Evolutionary conservation across 73 alveolate genomes (phyloP).

Genomic region (Stentor roeselii): DNA sequence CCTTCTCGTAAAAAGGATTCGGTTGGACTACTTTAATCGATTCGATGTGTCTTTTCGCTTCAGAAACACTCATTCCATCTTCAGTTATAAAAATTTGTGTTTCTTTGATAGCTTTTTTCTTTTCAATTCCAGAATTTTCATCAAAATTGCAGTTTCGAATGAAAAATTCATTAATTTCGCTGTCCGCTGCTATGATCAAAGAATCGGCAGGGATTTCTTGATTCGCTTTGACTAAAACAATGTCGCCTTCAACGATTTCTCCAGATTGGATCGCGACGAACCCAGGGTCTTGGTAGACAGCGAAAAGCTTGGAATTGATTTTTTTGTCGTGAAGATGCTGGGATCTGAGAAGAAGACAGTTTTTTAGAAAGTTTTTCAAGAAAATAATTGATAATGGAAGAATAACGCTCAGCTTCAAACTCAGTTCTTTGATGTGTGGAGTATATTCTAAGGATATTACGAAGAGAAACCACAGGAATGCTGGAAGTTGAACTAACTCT

Average conservation of each 20-base stretch:
- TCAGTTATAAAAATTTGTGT: background rate
- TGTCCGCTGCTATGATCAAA: slow-evolving; percentile 27
- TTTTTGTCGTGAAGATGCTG: background rate
- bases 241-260: background rate
- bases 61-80: background rate
- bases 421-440: background rate
- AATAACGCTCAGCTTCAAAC: background rate
- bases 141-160: background rate
- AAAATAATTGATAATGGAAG: too few species aligned
- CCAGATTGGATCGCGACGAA: slow-evolving; percentile 9
- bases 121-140: background rate
- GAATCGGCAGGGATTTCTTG: slow-evolving; percentile 85
- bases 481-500: background rate
- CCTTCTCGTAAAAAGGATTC: too few species aligned
- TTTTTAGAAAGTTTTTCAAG: too few species aligned
- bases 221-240: slow-evolving; percentile 40
- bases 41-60: background rate
- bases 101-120: background rate
- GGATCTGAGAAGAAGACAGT: too few species aligned
- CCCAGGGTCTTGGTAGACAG: background rate
- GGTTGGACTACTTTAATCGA: background rate
- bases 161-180: background rate
- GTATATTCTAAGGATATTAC: background rate
- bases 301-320: too few species aligned
- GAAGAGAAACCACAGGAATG: background rate